Base-by-base conservation (phyloP, 768 basidiomycete species). In the Termitomyces sp. region DNA sequence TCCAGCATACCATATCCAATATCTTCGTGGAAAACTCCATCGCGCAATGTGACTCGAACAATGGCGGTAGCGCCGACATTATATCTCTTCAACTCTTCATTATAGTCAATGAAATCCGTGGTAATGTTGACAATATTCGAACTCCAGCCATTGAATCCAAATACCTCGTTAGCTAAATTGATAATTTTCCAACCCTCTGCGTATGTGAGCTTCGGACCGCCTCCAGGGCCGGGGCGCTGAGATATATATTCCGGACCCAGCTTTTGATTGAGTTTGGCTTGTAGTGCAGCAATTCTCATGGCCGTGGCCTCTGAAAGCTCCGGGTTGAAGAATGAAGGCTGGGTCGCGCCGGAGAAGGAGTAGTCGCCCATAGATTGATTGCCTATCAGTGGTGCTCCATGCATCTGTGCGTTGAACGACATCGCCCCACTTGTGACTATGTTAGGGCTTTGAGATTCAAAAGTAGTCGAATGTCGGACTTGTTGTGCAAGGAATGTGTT, bases 171-270 rank as follows among this genome's bases (percentile, higher is more conserved):
- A 2, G 96, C 97, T 24, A 99, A 80, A 67, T 95, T 96, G 71
- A 99, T 97, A 38, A 94, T 87, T 74, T 93, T 95, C 96, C 96
- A 98, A 0, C 96, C 97, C 69, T 98, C 96, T 1, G 90, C 88
- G 67, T 99, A 98, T 16, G 89, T 94, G 47, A 99, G 75, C 70
- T 95, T 97, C 16, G 83, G 81, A 4, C 90, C 92, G 43, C 88
- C 90, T 18, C 87, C 89, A 2, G 92, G 93, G 4, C 96, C 95
- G 7, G 91, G 88, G 16, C 97, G 80, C 62, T 88, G 87, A 2
- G 91, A 93, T 56, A 99, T 82, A 66, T 83, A 97, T 73, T 98
- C 97, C 1, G 97, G 97, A 2, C 97, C 97, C 20, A 99, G 85
- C 64, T 88, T 91, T 72, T 86, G 87, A 66, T 89, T 80, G 32